Conservation (phyloP, 345 rosid species). For the Sisymbrium altissimum region DNA sequence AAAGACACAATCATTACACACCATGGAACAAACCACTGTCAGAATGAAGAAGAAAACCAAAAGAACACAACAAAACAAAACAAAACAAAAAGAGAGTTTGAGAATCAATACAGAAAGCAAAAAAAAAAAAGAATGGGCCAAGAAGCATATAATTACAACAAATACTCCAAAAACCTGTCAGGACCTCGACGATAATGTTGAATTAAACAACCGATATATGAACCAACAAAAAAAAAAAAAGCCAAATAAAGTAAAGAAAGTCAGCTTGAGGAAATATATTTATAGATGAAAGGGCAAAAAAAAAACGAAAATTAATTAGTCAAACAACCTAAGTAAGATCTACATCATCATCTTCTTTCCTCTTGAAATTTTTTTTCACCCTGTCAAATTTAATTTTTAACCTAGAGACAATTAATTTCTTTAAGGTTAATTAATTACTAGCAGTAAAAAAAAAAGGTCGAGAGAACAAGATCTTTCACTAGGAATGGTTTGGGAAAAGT, state of each 20-base stretch:
- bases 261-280: background rate
- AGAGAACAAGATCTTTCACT: background rate
- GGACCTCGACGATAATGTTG: background rate
- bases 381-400: background rate
- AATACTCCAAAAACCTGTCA: slow-evolving; percentile 16
- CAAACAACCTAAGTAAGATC: slow-evolving; percentile 8
- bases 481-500: background rate
- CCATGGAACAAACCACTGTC: slow-evolving; percentile 36
- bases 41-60: slow-evolving; percentile 27
- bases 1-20: slow-evolving; percentile 22
- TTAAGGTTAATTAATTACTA: background rate
- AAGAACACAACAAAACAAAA: background rate
- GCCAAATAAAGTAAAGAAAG: background rate
- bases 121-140: background rate
- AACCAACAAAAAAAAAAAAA: background rate
- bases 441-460: background rate
- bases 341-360: background rate
- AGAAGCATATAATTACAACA: slow-evolving; percentile 1
- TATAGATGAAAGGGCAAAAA: background rate
- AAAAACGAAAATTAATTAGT: background rate
- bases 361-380: background rate
- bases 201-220: background rate
- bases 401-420: background rate
- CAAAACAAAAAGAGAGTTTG: background rate
- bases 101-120: slow-evolving; percentile 1